Base-by-base conservation (phyloP, 2,329 filamentous ascomycete genomes). In the Claviceps monticola region DNA sequence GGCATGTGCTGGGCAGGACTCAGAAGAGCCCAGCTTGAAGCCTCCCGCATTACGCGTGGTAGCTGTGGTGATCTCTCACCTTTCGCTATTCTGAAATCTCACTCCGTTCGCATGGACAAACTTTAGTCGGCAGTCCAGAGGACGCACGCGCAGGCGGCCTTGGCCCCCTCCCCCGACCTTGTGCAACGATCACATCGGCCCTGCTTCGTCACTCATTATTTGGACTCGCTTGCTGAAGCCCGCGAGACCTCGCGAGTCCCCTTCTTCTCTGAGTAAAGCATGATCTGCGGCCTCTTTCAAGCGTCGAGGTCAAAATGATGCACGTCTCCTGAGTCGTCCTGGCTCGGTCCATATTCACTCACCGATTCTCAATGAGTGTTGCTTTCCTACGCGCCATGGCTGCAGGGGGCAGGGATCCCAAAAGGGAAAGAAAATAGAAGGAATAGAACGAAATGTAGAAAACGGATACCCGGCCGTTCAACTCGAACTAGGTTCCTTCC, bases 151-250 rank as follows among this genome's bases (percentile, higher is more conserved):
- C 6, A 13, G 26, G 39, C 38, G 29, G 38, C 26, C 38, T 21
- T 13, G 3, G 39, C 36, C 48, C 44, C 46, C 19, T 14, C 2
- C 50, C 26, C 41, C 42, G 36, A 16, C 41, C 46, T 51, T 54
- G 52, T 54, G 47, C 50, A 47, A 54, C 41, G 42, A 49, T 29
- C 5, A 46, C 49, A 51, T 54, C 52, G 52, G 52, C 41, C 52
- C 52, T 54, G 49, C 46, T 44, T 52, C 43, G 17, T 49, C 46
- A 39, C 16, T 19, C 21, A 38, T 49, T 19, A 42, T 39, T 45
- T 41, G 37, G 36, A 21, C 21, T 54, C 52, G 52, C 52, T 51
- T 54, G 36, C 49, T 49, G 52, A 52, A 41, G 52, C 52, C 42
- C 49, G 5, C 39, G 21, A 21, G 21, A 4, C 19, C 19, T 19